A percentile compares a stretch with the other conserved stretches of the same genome.
These are phyloP conservation scores for Amanita rubescens DNA, from an alignment of 768 basidiomycete genomes.

Conservation along the genomic window DNA sequence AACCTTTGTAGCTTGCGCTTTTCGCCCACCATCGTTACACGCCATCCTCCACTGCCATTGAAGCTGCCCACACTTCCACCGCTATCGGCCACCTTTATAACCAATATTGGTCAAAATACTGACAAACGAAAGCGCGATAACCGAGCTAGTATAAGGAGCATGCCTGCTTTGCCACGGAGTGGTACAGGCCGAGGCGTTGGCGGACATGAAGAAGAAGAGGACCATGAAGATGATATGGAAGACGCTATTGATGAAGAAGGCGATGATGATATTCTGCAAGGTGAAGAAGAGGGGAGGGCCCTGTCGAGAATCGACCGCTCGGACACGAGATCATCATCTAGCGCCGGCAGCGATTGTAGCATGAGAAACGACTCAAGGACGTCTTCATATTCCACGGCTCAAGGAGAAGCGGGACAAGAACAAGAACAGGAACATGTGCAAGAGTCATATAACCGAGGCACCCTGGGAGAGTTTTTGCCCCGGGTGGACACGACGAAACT, in stretches of 20 bases:
- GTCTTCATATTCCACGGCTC: background rate
- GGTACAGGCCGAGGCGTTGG: conserved; percentile 21
- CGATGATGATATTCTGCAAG: conserved; percentile 17
- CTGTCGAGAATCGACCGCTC: conserved; percentile 2
- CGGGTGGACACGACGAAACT: conserved; percentile 24
- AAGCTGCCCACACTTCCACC: conserved; percentile 25
- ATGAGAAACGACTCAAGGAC: background rate
- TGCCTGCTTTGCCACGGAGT: conserved; percentile 38
- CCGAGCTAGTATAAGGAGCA: conserved; percentile 36
- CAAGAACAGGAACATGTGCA: background rate
- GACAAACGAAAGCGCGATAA: conserved; percentile 24
- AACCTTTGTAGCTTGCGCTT: conserved; percentile 15
- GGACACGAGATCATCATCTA: background rate
- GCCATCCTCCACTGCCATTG: conserved; percentile 29
- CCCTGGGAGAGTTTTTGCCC: conserved; percentile 13
- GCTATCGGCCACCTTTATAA: conserved; percentile 10
- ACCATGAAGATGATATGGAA: conserved; percentile 28
- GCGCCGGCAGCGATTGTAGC: conserved; percentile 4
- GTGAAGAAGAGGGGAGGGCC: conserved; percentile 16
- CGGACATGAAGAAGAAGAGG: conserved; percentile 29
- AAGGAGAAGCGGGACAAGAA: background rate
- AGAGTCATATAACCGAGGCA: background rate
- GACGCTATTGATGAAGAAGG: conserved; percentile 25
- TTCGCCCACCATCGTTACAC: conserved; percentile 23
- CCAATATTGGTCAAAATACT: conserved; percentile 12